Conservation (phyloP, 495 filamentous ascomycete genomes). For the Saxophila tyrrhenica region DNA sequence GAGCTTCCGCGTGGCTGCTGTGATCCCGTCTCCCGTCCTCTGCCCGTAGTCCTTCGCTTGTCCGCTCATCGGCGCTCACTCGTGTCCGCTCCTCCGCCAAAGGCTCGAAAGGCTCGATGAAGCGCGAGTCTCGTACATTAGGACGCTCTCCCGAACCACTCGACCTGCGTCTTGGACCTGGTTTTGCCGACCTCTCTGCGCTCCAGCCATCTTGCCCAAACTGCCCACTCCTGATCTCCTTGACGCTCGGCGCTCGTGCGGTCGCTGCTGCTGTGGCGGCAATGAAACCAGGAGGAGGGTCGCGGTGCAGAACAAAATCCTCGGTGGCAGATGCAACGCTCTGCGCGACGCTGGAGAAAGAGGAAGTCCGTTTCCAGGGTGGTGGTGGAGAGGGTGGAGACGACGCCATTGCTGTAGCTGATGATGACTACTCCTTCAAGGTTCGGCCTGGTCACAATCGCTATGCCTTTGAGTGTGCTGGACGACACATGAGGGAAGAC, state of each 20-base stretch:
- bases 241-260: slow-evolving; percentile 33
- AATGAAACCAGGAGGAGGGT: slow-evolving; percentile 41
- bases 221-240: slow-evolving; percentile 29
- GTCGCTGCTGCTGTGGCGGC: slow-evolving; percentile 37
- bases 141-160: not conserved
- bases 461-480: too few relatives aligned
- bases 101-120: slow-evolving; percentile 3
- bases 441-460: not conserved
- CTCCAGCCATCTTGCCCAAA: slow-evolving; percentile 7
- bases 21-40: not conserved
- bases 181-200: slow-evolving; percentile 11
- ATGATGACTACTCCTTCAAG: not conserved
- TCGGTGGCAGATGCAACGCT: not conserved
- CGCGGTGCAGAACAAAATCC: slow-evolving; percentile 6
- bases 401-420: not conserved
- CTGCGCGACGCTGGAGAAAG: not conserved
- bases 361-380: not conserved
- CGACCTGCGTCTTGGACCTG: not conserved
- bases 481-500: too few relatives aligned
- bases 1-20: not conserved
- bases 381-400: not conserved
- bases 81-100: slow-evolving; percentile 15
- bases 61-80: not conserved
- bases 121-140: not conserved
- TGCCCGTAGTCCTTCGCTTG: not conserved